Base-by-base conservation (phyloP, 305 asterid species). In the Solanum aculeatissimum region DNA sequence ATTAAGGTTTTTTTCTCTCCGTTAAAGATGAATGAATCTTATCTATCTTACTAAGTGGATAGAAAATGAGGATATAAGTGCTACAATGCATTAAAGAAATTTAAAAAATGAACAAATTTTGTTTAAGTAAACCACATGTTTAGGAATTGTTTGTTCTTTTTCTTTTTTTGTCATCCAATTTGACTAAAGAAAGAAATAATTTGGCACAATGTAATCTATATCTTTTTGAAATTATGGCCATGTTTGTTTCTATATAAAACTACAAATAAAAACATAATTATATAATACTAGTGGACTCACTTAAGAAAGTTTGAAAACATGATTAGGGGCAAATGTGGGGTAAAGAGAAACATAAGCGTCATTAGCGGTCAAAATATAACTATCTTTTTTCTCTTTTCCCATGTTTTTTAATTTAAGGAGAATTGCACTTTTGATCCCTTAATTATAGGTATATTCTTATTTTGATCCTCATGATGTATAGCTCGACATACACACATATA, bases 301-400 rank as follows among this genome's bases (percentile, higher is more conserved):
- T 35, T 35, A 18, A 21, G 4, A 11, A 4, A 69, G 9, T 47
- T 71, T 23, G 12, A 23, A 32, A 75, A 75, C 82, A 75, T 75
- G 45, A 75, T 49, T 75, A 75, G 45, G 81, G 45, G 81, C 82
- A 49, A 75, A 49, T 75, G 82, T 75, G 18, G 63, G 82, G 82
- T 75, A 75, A 75, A 49, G 82, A 75, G 82, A 75, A 75, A 75
- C 82, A 75, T 75, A 49, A 75, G 82, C 82, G 82, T 75, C 82
- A 75, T 75, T 75, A 75, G 45, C 82, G 82, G 82, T 77, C 82
- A 51, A 55, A 77, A 25, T 23, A 25, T 74, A 15, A 9, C 13
- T 9, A 53, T 51, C 18, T 49, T 49, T 75, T 49, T n/a, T 25
- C 18, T 74, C 53, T 51, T 21, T 49, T 23, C 80, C 25, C 81